A percentile compares a stretch with the other conserved stretches of the same genome.
These are phyloP conservation scores for Endoconidiophora polonica DNA, from an alignment of 2,329 filamentous ascomycete genomes.

Conservation along the genomic window DNA sequence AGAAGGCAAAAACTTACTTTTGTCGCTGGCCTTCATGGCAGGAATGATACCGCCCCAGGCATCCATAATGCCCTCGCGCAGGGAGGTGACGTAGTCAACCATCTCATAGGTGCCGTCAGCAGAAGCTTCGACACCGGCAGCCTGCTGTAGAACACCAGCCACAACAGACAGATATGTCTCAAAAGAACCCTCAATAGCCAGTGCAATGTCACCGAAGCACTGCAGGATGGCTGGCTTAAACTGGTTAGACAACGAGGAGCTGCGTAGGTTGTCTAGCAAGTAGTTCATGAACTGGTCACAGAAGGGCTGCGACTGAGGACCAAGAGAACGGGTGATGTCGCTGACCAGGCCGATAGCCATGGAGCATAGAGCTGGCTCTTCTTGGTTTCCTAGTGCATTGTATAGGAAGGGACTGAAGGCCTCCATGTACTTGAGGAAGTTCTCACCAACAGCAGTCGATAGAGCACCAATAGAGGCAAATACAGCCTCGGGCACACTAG, in stretches of 20 bases:
- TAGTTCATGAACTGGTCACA: slow-evolving; percentile 99
- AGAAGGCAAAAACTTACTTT: slow-evolving; percentile 39
- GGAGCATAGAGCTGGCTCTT: slow-evolving; percentile 83
- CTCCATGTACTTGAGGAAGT: slow-evolving; percentile 96
- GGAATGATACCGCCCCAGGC: slow-evolving; percentile 95
- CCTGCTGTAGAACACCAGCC: slow-evolving; percentile 85
- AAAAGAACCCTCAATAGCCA: slow-evolving; percentile 80
- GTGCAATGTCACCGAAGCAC: slow-evolving; percentile 94
- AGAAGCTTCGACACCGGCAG: slow-evolving; percentile 62
- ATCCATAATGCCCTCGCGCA: slow-evolving; percentile 97
- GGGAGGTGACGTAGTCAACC: slow-evolving; percentile 87
- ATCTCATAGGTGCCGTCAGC: slow-evolving; percentile 82
- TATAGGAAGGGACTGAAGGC: slow-evolving; percentile 83
- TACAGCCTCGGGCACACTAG: slow-evolving; percentile 82
- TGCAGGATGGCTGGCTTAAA: slow-evolving; percentile 97
- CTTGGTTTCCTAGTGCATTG: slow-evolving; percentile 86
- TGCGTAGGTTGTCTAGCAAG: slow-evolving; percentile 78
- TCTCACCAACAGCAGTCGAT: slow-evolving; percentile 76
- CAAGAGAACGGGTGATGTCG: slow-evolving; percentile 84
- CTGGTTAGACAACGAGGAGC: slow-evolving; percentile 75
- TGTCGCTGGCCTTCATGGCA: slow-evolving; percentile 71
- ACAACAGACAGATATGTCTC: slow-evolving; percentile 88
- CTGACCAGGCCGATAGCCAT: slow-evolving; percentile 97
- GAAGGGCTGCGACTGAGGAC: slow-evolving; percentile 80
- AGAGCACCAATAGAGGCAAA: slow-evolving; percentile 88